Conservation (phyloP, 306 rosid genomes). For the Castanea crenata region DNA sequence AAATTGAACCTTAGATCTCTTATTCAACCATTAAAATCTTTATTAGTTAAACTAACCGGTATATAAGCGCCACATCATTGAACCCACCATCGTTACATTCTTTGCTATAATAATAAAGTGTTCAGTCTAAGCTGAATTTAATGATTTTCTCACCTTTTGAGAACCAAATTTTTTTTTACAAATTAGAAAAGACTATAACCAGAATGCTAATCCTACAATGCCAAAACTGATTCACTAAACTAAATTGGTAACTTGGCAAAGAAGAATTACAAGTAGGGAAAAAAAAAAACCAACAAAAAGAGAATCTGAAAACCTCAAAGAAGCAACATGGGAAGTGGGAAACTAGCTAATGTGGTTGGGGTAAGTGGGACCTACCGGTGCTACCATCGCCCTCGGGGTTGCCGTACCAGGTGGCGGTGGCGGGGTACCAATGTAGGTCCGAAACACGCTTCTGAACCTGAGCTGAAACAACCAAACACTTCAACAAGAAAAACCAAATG, state of each 20-base stretch:
- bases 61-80: no score
- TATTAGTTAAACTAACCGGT: rapidly evolving
- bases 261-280: neutral
- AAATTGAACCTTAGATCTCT: rapidly evolving
- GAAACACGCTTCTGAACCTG: conserved; percentile 24
- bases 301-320: neutral
- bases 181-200: no score
- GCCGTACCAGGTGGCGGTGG: conserved; percentile 94
- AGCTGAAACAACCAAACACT: conserved; percentile 17
- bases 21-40: rapidly evolving
- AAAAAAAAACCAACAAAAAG: neutral
- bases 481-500: conserved; percentile 9
- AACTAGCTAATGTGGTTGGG: neutral
- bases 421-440: conserved; percentile 68
- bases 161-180: no score
- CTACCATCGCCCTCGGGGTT: conserved; percentile 96
- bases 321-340: neutral
- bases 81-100: no score
- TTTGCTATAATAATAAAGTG: no score
- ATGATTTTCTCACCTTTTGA: no score
- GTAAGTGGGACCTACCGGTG: conserved; percentile 45
- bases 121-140: no score
- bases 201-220: no score
- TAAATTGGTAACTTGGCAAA: no score
- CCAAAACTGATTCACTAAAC: no score